Evolutionary conservation across 2,329 filamentous ascomycete species (phyloP), one percentile per base, ranked within the genome.

Genomic region (Fusarium albosuccineum): DNA sequence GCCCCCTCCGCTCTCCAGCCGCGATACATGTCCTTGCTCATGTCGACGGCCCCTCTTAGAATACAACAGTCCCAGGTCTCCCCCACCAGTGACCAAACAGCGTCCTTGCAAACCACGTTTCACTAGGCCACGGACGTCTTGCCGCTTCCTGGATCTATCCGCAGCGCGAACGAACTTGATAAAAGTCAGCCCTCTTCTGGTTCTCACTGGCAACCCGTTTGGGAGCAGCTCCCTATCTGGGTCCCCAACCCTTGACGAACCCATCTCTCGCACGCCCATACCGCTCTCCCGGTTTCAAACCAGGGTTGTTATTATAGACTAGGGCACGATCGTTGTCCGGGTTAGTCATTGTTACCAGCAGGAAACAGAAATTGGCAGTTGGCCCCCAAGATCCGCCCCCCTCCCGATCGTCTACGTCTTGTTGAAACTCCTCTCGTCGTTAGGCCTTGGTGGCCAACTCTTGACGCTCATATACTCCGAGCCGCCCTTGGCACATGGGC

Each of bases 81-180:
- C 64, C 70, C 64, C 64, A 66, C 59, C 58, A 61, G 56, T 56
- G 52, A 67, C 58, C 57, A 60, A 49, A 64, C 54, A 60, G 54
- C 45, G 44, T 58, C 58, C 62, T 70, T 65, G 62, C 66, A 73
- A 66, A 61, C 65, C 45, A 57, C 64, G 46, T 67, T 70, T 65
- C 64, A 60, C 58, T 59, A 66, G 53, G 41, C 57, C 45, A 60
- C 55, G 57, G 56, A 62, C 51, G 52, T 60, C 60, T 61, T 69
- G 56, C 62, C 58, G 56, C 53, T 62, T 66, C 57, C 62, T 62
- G 62, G 53, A 70, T 67, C 60, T 56, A 60, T 59, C 62, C 49
- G 53, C 57, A 60, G 56, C 44, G 46, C 48, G 42, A 61, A 46
- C 48, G 55, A 48, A 54, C 45, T 54, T 54, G 57, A 68, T 54